Evolutionary conservation across 148 eudicot species (phyloP), one percentile per base, ranked within the genome.

Genomic region (Cornus kousa): DNA sequence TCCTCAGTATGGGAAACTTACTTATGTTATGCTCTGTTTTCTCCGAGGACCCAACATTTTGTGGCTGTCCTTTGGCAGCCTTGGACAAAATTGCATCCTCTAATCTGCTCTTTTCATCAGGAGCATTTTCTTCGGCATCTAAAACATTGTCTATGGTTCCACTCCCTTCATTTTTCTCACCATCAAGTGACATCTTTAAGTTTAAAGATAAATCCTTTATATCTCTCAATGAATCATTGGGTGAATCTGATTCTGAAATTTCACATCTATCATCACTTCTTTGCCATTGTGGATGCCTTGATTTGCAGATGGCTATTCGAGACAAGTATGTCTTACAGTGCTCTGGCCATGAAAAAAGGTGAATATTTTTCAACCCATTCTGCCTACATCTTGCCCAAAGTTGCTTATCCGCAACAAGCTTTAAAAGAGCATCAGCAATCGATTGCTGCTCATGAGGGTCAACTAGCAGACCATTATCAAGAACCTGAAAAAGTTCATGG

Each of bases 371-470:
- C 79, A 90, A 81, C 32, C 98, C 99, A 78, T 93, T 90, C 59
- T 90, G 93, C 70, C 88, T 87, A 77, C 99, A 92, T 85, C 89
- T 96, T 59, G 90, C 88, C 99, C 99, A 96, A 64, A 93, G 88
- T 60, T 96, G 97, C 84, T 89, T 93, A 72, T 93, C 92, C 59
- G 99, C 93, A 70, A 96, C 99, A 73, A 96, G 95, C 88, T 96
- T 93, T 84, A 96, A 77, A 62, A 96, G 89, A 81, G 99, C 99
- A 77, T 82, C 90, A 65, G 99, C 93, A 84, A 96, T 89, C 24
- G 99, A 91, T 67, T 96, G 91, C 85, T 92, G 92, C 68, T 92
- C 91, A 75, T 96, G 99, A 72, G 99, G 99, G 81, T 96, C 99
- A 74, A 96, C 81, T 67, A 96, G 97, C 68, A 96, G 90, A 79